Percentiles rank a stretch among this genome's conserved stretches.
Evolutionary conservation across 495 filamentous ascomycete genomes (phyloP).

Genomic region (Lasiosphaeria ovina): DNA sequence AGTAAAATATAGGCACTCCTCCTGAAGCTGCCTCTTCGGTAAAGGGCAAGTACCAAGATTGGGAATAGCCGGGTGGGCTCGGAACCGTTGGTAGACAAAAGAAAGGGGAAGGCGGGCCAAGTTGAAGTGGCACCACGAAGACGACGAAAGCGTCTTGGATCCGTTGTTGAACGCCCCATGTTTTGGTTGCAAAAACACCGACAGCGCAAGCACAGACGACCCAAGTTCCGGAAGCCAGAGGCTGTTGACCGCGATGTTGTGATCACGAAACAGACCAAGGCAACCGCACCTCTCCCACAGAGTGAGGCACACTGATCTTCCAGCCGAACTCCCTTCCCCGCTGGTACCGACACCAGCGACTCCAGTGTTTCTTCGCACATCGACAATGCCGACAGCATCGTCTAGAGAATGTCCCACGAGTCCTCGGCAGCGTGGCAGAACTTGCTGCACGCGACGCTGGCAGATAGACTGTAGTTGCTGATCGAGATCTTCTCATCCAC

Average conservation of each 20-base stretch:
- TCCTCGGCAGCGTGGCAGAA: conserved; percentile 99
- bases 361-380: background rate
- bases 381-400: background rate
- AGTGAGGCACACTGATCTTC: conserved; percentile 34
- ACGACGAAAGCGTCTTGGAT: conserved; percentile 68
- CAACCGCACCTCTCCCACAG: conserved; percentile 28
- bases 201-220: conserved; percentile 54
- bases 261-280: conserved; percentile 38
- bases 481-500: conserved; percentile 98
- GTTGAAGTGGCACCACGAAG: conserved; percentile 67
- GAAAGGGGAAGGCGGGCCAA: conserved; percentile 50
- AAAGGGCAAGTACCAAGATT: background rate
- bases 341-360: conserved; percentile 3
- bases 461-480: conserved; percentile 94
- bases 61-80: conserved; percentile 9
- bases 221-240: conserved; percentile 42
- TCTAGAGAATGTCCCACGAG: conserved; percentile 85
- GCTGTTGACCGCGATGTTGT: conserved; percentile 47
- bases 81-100: conserved; percentile 26
- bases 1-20: too few species aligned
- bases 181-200: conserved; percentile 82
- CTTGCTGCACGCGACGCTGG: conserved; percentile 97
- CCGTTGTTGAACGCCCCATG: conserved; percentile 74
- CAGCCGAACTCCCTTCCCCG: conserved; percentile 27
- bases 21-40: too few species aligned